phyloP scores from a whole-genome alignment of 2,329 filamentous ascomycete species.

The Passalora sequoiae region DNA sequence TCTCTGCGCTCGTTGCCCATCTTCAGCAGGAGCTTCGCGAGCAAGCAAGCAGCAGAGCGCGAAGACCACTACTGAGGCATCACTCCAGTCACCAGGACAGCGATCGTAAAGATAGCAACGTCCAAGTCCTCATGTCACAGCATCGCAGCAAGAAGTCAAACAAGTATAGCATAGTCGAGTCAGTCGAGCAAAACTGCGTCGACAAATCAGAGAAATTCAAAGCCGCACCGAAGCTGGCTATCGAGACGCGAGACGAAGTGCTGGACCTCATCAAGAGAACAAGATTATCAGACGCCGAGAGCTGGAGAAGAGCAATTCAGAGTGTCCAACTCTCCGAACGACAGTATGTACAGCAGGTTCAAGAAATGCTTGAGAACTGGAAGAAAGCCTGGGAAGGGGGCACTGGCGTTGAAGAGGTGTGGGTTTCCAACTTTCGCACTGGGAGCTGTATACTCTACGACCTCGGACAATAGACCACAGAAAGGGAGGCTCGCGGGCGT shows the following conservation, averaged over 20 bases:
- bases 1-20: constrained; percentile 69
- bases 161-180: constrained; percentile 77
- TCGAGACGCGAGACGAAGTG: constrained; percentile 81
- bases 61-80: constrained; percentile 33
- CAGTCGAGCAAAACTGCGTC: constrained; percentile 54
- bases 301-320: constrained; percentile 78
- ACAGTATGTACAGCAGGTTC: constrained; percentile 76
- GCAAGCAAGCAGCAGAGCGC: constrained; percentile 52
- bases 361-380: constrained; percentile 65
- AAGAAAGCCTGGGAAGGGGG: constrained; percentile 50
- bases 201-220: constrained; percentile 66
- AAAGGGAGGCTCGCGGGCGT: too few species aligned
- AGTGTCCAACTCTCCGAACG: constrained; percentile 69
- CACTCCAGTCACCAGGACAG: constrained; percentile 41
- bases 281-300: constrained; percentile 70
- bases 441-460: constrained; percentile 83
- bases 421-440: constrained; percentile 88
- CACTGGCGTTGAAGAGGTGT: constrained; percentile 62
- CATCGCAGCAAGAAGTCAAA: constrained; percentile 90
- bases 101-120: constrained; percentile 57
- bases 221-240: constrained; percentile 74
- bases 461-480: constrained; percentile 47
- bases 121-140: constrained; percentile 76
- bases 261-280: constrained; percentile 72
- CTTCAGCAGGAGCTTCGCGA: constrained; percentile 78